Percentiles rank a stretch among this genome's conserved stretches.
Conservation (phyloP, 2,329 filamentous ascomycete species). For the Fusarium musae region DNA sequence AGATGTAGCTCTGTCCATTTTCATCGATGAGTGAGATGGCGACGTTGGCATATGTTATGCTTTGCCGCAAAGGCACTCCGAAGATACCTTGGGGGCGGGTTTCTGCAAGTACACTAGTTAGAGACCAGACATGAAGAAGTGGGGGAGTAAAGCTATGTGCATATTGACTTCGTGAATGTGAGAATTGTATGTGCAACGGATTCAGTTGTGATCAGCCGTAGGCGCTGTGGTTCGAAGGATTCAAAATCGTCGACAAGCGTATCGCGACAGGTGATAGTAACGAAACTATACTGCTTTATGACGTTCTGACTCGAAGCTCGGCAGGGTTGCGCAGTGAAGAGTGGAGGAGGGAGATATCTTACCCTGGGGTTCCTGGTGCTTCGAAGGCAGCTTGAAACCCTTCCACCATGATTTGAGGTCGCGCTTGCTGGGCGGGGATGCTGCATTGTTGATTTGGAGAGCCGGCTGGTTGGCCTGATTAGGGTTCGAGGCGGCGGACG, state of each 20-base stretch:
- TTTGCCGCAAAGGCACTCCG: constrained; percentile 90
- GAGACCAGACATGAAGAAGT: constrained; percentile 9
- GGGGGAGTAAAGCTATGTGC: background rate
- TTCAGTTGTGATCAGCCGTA: background rate
- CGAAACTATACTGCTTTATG: background rate
- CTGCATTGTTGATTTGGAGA: constrained; percentile 53
- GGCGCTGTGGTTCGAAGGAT: background rate
- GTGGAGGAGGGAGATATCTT: constrained; percentile 39
- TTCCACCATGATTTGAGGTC: constrained; percentile 98
- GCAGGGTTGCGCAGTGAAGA: constrained; percentile 9
- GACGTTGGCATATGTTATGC: constrained; percentile 97
- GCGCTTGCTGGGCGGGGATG: constrained; percentile 83
- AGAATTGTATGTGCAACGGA: background rate
- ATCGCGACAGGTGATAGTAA: constrained; percentile 5
- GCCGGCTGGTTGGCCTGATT: constrained; percentile 48
- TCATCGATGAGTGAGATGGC: constrained; percentile 96
- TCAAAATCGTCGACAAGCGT: background rate
- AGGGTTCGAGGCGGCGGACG: constrained; percentile 50
- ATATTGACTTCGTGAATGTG: background rate
- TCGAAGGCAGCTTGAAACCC: constrained; percentile 80
- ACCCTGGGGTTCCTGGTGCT: constrained; percentile 67
- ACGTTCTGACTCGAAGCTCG: constrained; percentile 1
- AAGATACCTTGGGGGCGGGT: constrained; percentile 81
- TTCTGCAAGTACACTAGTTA: constrained; percentile 51
- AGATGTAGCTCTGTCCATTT: constrained; percentile 94